These are phyloP conservation scores for Begonia loranthoides DNA, from an alignment of 306 rosid genomes.

Conservation along the genomic window DNA sequence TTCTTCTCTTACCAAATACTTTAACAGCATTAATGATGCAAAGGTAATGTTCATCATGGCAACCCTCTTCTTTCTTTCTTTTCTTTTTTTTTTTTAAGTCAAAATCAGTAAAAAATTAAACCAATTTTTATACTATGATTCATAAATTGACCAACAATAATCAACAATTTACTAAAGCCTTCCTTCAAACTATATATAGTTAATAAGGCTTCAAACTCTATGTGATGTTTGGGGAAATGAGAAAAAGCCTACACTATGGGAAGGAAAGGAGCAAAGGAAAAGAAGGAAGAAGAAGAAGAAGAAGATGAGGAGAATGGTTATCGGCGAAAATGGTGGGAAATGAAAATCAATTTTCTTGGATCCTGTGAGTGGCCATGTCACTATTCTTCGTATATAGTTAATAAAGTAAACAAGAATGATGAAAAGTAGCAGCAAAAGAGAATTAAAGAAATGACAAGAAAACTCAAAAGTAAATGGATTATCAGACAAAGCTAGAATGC, in stretches of 20 bases:
- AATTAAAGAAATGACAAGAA: slow-evolving; percentile 40
- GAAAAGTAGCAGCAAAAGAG: slow-evolving; percentile 66
- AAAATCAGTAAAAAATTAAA: slow-evolving; percentile 8
- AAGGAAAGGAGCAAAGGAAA: slow-evolving; percentile 6
- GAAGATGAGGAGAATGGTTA: slow-evolving; percentile 1
- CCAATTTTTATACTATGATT: no score
- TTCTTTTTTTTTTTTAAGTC: slow-evolving; percentile 58
- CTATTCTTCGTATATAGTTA: slow-evolving; percentile 40
- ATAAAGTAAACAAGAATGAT: slow-evolving; percentile 94
- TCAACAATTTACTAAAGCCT: no score
- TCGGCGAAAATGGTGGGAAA: slow-evolving; percentile 59
- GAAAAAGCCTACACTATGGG: no score
- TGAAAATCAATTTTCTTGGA: slow-evolving; percentile 68
- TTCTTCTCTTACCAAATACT: slow-evolving; percentile 41
- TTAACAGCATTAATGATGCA: slow-evolving; percentile 24
- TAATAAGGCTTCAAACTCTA: no score
- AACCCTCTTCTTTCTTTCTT: no score
- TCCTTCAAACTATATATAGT: no score
- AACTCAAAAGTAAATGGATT: slow-evolving; percentile 46
- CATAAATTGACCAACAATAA: not conserved
- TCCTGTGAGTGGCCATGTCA: slow-evolving; percentile 67
- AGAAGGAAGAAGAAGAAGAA: slow-evolving; percentile 7
- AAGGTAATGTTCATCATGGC: slow-evolving; percentile 42
- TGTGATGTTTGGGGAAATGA: no score
- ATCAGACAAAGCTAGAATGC: slow-evolving; percentile 75